Conservation (phyloP, 1,284 basidiomycete genomes). For the Apiotrichum montevideense region DNA sequence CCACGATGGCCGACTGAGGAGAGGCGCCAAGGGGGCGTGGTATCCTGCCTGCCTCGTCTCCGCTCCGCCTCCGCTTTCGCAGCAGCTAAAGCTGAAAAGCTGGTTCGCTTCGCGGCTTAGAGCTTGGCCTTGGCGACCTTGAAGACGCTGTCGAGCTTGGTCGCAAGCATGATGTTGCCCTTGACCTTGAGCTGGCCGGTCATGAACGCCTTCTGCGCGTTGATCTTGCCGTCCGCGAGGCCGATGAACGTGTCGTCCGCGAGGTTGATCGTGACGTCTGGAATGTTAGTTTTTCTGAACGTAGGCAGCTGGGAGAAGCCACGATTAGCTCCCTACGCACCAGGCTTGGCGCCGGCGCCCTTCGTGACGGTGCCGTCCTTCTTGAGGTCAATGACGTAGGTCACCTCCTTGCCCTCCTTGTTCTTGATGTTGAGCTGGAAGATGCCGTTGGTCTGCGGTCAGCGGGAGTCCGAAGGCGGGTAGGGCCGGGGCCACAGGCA, state of each 20-base stretch:
- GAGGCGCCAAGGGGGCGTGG: too few relatives aligned
- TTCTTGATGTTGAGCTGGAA: constrained; percentile 86
- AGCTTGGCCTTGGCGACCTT: constrained; percentile 51
- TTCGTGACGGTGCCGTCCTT: constrained; percentile 74
- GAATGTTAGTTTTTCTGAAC: neutral
- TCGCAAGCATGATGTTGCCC: constrained; percentile 48
- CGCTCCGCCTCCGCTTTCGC: too few relatives aligned
- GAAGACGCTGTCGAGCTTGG: constrained; percentile 74
- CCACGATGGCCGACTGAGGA: too few relatives aligned
- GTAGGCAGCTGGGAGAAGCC: neutral
- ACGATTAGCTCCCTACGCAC: constrained; percentile 21
- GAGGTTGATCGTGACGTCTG: constrained; percentile 47
- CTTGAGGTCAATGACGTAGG: constrained; percentile 90
- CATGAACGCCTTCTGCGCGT: constrained; percentile 92
- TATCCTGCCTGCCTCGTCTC: too few relatives aligned
- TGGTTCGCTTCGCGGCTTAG: constrained; percentile 9
- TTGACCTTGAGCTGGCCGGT: constrained; percentile 66
- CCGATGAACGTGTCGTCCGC: constrained; percentile 43
- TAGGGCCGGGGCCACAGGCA: neutral
- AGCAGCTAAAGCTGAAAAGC: too few relatives aligned
- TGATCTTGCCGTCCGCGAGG: constrained; percentile 48
- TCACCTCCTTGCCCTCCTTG: constrained; percentile 63
- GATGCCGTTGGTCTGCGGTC: constrained; percentile 72
- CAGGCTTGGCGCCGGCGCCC: constrained; percentile 59
- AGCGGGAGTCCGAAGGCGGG: neutral